Percentiles rank a stretch among this genome's conserved stretches.
phyloP scores from a whole-genome alignment of 768 basidiomycete species.

The Tubosaeta sp. region DNA sequence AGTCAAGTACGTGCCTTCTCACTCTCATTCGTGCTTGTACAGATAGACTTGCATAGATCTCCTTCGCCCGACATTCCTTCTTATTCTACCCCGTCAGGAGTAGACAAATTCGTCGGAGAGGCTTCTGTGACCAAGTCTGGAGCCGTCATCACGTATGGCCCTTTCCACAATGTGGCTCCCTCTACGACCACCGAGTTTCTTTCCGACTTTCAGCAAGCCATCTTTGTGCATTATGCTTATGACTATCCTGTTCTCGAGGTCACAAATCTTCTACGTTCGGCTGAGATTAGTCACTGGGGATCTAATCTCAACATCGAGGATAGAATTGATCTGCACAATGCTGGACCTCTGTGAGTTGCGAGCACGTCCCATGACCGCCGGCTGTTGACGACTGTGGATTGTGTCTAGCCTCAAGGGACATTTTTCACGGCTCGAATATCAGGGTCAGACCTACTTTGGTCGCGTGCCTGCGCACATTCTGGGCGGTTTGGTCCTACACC shows the following conservation, averaged over 20 bases:
- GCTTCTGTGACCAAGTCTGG: slow-evolving; percentile 66
- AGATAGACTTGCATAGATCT: slow-evolving; percentile 43
- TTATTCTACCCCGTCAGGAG: slow-evolving; percentile 60
- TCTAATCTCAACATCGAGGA: slow-evolving; percentile 92
- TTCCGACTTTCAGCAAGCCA: slow-evolving; percentile 54
- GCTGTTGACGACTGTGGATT: not conserved
- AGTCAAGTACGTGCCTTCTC: slow-evolving; percentile 56
- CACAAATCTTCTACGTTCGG: slow-evolving; percentile 63
- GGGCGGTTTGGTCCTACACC: slow-evolving; percentile 66
- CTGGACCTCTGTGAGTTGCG: slow-evolving; percentile 75
- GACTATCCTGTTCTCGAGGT: slow-evolving; percentile 81
- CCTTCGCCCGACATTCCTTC: slow-evolving; percentile 66
- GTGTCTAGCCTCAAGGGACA: slow-evolving; percentile 80
- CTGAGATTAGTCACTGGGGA: slow-evolving; percentile 97
- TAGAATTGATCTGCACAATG: slow-evolving; percentile 79
- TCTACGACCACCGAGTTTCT: slow-evolving; percentile 57
- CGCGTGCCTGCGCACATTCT: slow-evolving; percentile 67
- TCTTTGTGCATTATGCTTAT: slow-evolving; percentile 76
- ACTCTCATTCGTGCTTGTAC: not conserved
- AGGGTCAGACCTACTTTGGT: slow-evolving; percentile 68
- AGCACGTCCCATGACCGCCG: not conserved
- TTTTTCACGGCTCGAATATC: slow-evolving; percentile 89
- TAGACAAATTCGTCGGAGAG: slow-evolving; percentile 60
- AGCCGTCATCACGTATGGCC: slow-evolving; percentile 83
- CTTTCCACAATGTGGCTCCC: slow-evolving; percentile 70